Conservation (phyloP, 768 basidiomycete species). For the Cystobasidium tubakii region DNA sequence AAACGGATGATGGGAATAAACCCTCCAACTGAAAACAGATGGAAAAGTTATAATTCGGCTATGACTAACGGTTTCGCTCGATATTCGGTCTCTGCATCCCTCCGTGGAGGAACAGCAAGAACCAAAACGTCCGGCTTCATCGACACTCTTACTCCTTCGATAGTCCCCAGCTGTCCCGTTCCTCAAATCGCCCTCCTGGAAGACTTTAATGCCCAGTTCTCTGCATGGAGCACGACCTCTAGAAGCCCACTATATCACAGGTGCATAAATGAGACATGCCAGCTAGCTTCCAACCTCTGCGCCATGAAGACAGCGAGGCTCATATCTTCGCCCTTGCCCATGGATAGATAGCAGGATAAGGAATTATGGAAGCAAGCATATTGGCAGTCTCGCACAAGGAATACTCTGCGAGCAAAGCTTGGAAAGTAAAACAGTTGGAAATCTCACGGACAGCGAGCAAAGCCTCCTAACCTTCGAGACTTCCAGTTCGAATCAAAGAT, state of each 20-base stretch:
- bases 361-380: neutral
- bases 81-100: conserved; percentile 1
- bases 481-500: neutral
- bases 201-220: neutral
- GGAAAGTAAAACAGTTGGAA: neutral
- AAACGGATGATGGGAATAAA: neutral
- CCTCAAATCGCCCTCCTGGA: neutral
- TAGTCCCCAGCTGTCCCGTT: neutral
- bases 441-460: neutral
- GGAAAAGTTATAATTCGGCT: neutral
- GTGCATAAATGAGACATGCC: neutral
- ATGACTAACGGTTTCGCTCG: conserved; percentile 28
- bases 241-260: neutral
- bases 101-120: neutral
- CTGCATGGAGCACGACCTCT: neutral
- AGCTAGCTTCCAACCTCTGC: conserved; percentile 15
- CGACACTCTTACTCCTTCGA: conserved; percentile 9
- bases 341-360: conserved; percentile 4
- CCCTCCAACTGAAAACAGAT: neutral
- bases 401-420: neutral
- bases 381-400: no score
- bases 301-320: neutral
- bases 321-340: conserved; percentile 18
- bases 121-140: conserved; percentile 30
- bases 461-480: neutral